Conservation (phyloP, 441 rosid genomes). For the Kokia cookei region DNA sequence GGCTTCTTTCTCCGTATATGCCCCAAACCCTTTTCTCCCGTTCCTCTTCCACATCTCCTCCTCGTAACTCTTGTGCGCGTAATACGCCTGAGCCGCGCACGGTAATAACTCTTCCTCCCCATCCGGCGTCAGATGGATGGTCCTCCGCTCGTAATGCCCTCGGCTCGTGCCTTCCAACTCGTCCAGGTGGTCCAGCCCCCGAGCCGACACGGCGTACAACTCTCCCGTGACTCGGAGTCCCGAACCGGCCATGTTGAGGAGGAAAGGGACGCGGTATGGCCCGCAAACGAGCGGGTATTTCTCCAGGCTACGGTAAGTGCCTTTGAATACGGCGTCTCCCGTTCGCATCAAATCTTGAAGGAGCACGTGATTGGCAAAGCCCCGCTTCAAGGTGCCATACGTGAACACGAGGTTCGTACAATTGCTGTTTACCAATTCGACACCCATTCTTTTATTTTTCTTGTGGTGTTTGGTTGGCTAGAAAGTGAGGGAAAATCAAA, state of each 20-base stretch:
- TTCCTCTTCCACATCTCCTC: slow-evolving; percentile 59
- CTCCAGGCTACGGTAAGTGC: slow-evolving; percentile 32
- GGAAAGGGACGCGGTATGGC: slow-evolving; percentile 75
- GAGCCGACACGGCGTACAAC: slow-evolving; percentile 51
- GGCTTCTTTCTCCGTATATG: slow-evolving; percentile 58
- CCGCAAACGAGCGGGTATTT: slow-evolving; percentile 70
- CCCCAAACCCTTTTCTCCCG: slow-evolving; percentile 32
- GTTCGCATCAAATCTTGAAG: slow-evolving; percentile 53
- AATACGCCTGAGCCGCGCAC: slow-evolving; percentile 48
- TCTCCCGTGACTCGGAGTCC: slow-evolving; percentile 53
- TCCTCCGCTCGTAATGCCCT: slow-evolving; percentile 57
- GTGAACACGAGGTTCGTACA: slow-evolving; percentile 38
- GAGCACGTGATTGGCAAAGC: slow-evolving; percentile 55
- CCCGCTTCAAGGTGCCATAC: slow-evolving; percentile 58
- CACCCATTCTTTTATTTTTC: not conserved
- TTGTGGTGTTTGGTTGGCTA: slow-evolving; percentile 5
- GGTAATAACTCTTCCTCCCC: not conserved
- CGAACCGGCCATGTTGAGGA: slow-evolving; percentile 58
- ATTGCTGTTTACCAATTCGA: not conserved
- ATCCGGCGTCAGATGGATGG: slow-evolving; percentile 19
- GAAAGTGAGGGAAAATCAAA: not conserved
- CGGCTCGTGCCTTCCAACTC: slow-evolving; percentile 62
- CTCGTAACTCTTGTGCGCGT: slow-evolving; percentile 55
- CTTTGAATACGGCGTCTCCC: slow-evolving; percentile 55
- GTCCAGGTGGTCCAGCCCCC: slow-evolving; percentile 51